phyloP scores from a whole-genome alignment of 2,329 filamentous ascomycete species.

The Ambrosiella cleistominuta region DNA sequence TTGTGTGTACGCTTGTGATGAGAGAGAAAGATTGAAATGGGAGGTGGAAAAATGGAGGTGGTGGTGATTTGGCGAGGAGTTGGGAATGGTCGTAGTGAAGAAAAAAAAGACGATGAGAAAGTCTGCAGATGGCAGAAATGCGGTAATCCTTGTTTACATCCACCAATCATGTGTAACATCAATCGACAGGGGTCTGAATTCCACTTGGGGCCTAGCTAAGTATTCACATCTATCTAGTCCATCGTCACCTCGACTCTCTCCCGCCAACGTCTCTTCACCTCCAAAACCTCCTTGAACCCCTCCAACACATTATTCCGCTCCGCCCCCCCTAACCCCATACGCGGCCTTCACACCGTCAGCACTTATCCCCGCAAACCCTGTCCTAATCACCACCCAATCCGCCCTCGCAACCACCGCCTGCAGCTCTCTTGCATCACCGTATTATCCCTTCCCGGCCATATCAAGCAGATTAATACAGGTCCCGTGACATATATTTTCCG shows the following conservation, averaged over 20 bases:
- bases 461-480: slow-evolving; percentile 22
- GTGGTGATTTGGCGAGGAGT: not conserved
- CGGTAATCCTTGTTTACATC: too few relatives aligned
- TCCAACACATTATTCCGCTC: slow-evolving; percentile 20
- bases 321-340: slow-evolving; percentile 20
- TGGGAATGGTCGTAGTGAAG: slow-evolving; percentile 1
- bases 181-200: too few relatives aligned
- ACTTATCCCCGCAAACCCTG: slow-evolving; percentile 28
- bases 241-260: not conserved
- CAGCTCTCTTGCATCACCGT: slow-evolving; percentile 21
- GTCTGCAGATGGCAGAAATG: slow-evolving; percentile 7
- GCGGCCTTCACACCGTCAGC: slow-evolving; percentile 25
- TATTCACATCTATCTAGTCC: too few relatives aligned
- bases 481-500: slow-evolving; percentile 24
- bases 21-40: not conserved
- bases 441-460: slow-evolving; percentile 20
- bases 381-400: slow-evolving; percentile 30
- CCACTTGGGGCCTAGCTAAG: too few relatives aligned
- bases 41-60: not conserved
- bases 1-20: not conserved
- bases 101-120: slow-evolving; percentile 11
- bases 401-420: slow-evolving; percentile 27
- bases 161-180: too few relatives aligned
- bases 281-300: slow-evolving; percentile 22
- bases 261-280: slow-evolving; percentile 15